Base-by-base conservation (phyloP, 2,329 filamentous ascomycete species). In the Penicillium freii region DNA sequence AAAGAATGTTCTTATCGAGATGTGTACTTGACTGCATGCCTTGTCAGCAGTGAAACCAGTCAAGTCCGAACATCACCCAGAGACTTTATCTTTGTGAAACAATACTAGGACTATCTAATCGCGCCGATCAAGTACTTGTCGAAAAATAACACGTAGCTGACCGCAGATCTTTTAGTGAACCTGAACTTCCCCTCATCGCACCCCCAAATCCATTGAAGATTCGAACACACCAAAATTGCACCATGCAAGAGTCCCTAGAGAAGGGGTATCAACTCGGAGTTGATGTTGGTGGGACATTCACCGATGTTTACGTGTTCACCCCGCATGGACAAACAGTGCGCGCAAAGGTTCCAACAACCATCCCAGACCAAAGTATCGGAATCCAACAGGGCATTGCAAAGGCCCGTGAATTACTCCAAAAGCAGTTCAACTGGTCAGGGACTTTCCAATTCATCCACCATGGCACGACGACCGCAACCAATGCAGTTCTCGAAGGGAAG, bases 401-500 rank as follows among this genome's bases (percentile, higher is more conserved):
- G 59, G 77, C 74, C 2, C 73, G 76, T 23, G 65, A 70, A 27
- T 66, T 73, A 9, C 63, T 81, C 4, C 69, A 76, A 49, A 67
- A 73, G 3, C 68, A 71, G 21, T 75, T 75, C 58, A 59, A 62
- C 58, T 80, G 76, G 76, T 67, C 73, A 1, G 78, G 77, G n/a
- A 73, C 72, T 44, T 80, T 81, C 59, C 72, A 77, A 23, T 79
- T 77, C 61, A 78, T 81, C 48, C 79, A 81, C 50, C 79, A 81
- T 63, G 79, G 79, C 9, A 81, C 78, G 0, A 81, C 79, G 2
- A 77, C 77, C 11, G 79, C 75, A 2, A 82, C 79, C 1, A 81
- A 81, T 61, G 79, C 79, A 5, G 77, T 81, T 21, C 71, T 81
- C 2, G 79, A 82, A 61, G 77, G 76, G 23, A 81, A 81, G 58